A percentile compares a stretch with the other conserved stretches of the same genome.
phyloP scores from a whole-genome alignment of 2,329 filamentous ascomycete genomes.

The Lachnellula subtilissima region DNA sequence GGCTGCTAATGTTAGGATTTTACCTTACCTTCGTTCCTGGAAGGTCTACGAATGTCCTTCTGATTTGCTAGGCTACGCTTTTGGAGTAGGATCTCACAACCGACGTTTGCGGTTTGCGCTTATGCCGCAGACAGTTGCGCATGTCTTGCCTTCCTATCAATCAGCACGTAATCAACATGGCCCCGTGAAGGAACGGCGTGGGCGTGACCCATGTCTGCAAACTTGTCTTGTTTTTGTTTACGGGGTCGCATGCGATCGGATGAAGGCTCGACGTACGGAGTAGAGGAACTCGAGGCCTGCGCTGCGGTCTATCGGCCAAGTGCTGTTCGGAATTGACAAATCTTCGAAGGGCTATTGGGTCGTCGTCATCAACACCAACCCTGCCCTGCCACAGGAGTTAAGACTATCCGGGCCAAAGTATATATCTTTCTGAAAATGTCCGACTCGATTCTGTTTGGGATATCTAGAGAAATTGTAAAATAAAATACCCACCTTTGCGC shows the following conservation, averaged over 20 bases:
- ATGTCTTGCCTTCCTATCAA: conserved; percentile 21
- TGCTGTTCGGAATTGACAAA: conserved; percentile 18
- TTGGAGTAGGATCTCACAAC: conserved; percentile 7
- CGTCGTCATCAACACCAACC: conserved; percentile 21
- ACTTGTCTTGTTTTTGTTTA: conserved; percentile 12
- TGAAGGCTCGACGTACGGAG: neutral
- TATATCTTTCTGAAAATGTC: neutral
- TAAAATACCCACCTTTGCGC: neutral
- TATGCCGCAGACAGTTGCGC: conserved; percentile 20
- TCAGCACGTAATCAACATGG: conserved; percentile 10
- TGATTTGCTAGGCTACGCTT: conserved; percentile 20
- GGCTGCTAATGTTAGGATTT: conserved; percentile 3
- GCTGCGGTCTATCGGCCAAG: conserved; percentile 19
- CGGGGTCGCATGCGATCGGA: conserved; percentile 3
- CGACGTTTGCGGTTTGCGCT: conserved; percentile 16
- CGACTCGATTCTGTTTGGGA: neutral
- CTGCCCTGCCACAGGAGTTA: conserved; percentile 10
- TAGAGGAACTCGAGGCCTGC: neutral
- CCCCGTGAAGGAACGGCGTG: conserved; percentile 11
- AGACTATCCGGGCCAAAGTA: neutral
- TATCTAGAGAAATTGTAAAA: neutral
- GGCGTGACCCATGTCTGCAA: conserved; percentile 5
- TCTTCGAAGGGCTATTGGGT: conserved; percentile 20
- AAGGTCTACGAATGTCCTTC: conserved; percentile 12
- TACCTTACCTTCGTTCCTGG: conserved; percentile 15